Evolutionary conservation across 2,329 filamentous ascomycete genomes (phyloP).

Genomic region (Colletotrichum sp.): DNA sequence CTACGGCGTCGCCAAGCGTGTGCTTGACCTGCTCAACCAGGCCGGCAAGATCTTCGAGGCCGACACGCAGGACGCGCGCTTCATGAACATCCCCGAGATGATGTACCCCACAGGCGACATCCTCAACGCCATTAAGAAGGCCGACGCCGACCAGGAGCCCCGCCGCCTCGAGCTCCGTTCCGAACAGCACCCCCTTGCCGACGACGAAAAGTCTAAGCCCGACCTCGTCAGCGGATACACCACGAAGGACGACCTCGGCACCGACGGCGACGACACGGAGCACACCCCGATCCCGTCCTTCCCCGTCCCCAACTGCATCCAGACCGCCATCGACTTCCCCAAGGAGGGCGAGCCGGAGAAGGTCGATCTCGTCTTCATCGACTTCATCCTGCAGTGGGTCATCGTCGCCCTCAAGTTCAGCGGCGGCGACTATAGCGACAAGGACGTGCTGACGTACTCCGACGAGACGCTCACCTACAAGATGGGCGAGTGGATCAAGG

Average conservation of each 20-base stretch:
- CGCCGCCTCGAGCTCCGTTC: conserved; percentile 35
- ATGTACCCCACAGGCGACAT: conserved; percentile 28
- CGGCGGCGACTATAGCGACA: conserved; percentile 53
- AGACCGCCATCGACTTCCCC: conserved; percentile 70
- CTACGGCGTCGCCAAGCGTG: conserved; percentile 73
- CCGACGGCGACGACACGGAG: conserved; percentile 88
- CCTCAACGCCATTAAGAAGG: neutral
- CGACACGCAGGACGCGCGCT: conserved; percentile 42
- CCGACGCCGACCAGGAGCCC: conserved; percentile 25
- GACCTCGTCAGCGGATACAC: conserved; percentile 76
- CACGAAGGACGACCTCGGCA: conserved; percentile 82
- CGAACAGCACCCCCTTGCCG: conserved; percentile 35
- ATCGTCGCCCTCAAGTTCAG: conserved; percentile 72
- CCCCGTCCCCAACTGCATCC: conserved; percentile 81
- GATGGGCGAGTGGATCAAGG: conserved; percentile 61
- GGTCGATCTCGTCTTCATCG: conserved; percentile 89
- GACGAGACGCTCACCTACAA: conserved; percentile 61
- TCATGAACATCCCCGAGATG: conserved; percentile 57
- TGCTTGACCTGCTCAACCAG: conserved; percentile 65
- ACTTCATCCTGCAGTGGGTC: conserved; percentile 87
- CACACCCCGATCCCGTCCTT: conserved; percentile 79
- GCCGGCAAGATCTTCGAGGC: conserved; percentile 53
- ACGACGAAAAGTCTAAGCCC: conserved; percentile 34
- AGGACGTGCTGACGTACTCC: conserved; percentile 56
- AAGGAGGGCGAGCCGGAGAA: conserved; percentile 62